Base-by-base conservation (phyloP, 306 rosid species). In the Cotoneaster glaucophyllus region DNA sequence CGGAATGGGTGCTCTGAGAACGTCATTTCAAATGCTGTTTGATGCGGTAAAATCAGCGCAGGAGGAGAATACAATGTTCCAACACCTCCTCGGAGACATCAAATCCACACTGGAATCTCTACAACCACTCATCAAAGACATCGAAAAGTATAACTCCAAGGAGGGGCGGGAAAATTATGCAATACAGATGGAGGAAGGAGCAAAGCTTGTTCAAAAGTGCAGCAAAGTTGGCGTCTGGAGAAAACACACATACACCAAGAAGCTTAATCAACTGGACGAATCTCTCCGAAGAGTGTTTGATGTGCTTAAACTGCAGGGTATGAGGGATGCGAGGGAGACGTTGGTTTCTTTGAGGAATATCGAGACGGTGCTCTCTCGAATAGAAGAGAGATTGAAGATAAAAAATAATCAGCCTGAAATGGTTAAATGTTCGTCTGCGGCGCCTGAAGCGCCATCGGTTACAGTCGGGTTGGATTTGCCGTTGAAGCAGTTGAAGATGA, bases 391-490 rank as follows among this genome's bases (percentile, higher is more conserved):
- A 53, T 74, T 75, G 7, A 77, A 52, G 53, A 15, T 29, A 50
- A 31, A 28, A 9, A 52, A n/a, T 65, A 52, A 50, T 65, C 37
- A 56, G 9, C 32, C 44, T 31, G 62, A 50, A 59, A 69, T 5
- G 15, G 17, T 17, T 86, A 56, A 69, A 41, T 64, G 34, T 19
- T 41, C 57, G 11, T 81, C 87, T 65, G 56, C 81, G 0, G 85
- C 87, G 37, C 92, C 91, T 26, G 39, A n/a, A 10, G 76, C 82
- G 6, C 86, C 84, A 24, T 31, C 25, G 3, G 72, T 81, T 64
- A 24, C 63, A 4, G 87, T 90, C 58, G 92, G 90, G 21, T 79
- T 90, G 78, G 92, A 22, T 22, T n/a, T 22, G 7, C 17, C 26
- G 12, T 57, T 48, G 54, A 48, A 57, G 29, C 29, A 57, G 84